Evolutionary conservation across 2,329 filamentous ascomycete species (phyloP).

Genomic region (Colletotrichum sp.): DNA sequence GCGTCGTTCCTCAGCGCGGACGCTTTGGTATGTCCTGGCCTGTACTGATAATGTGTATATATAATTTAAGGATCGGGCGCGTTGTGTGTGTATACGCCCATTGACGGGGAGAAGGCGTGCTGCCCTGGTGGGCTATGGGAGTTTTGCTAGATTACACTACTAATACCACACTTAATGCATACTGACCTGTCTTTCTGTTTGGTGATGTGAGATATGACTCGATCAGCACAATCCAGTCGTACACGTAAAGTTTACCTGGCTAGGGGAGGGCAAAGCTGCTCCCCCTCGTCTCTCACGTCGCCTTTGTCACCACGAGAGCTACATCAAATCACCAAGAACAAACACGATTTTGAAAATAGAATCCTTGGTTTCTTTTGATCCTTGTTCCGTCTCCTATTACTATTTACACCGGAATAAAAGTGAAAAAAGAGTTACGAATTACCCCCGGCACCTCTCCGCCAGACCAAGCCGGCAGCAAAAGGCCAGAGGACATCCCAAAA

Average conservation of each 20-base stretch:
- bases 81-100: neutral
- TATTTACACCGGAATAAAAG: neutral
- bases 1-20: neutral
- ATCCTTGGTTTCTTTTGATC: neutral
- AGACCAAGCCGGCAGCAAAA: neutral
- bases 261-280: neutral
- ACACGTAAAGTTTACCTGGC: neutral
- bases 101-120: neutral
- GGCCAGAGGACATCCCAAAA: neutral
- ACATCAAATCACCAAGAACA: neutral
- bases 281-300: rapidly evolving
- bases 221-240: neutral
- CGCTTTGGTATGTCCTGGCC: no score
- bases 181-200: neutral
- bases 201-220: neutral
- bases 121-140: neutral
- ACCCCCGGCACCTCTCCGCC: neutral
- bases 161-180: neutral
- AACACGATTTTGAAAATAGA: neutral
- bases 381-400: neutral
- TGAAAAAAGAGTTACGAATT: neutral
- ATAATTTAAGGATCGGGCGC: neutral
- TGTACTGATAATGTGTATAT: neutral
- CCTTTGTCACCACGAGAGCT: neutral
- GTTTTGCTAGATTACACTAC: neutral